Percentiles rank a stretch among this genome's conserved stretches.
phyloP scores from a whole-genome alignment of 2,329 filamentous ascomycete species.

The Aspergillus nomiae region DNA sequence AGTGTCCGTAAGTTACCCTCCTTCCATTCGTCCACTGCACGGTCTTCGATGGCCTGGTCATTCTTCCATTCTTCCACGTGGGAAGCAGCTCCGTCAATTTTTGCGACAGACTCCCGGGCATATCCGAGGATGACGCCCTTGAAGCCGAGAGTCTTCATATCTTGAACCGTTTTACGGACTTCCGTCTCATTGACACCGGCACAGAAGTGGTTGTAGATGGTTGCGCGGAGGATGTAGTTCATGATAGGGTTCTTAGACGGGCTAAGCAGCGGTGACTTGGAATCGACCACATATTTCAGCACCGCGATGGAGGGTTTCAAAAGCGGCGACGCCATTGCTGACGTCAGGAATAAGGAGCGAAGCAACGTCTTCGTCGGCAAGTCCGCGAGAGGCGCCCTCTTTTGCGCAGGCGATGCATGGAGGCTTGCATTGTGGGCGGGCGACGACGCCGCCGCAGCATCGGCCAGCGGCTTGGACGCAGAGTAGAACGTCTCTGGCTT shows the following conservation, averaged over 20 bases:
- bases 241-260: slow-evolving; percentile 46
- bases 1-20: slow-evolving; percentile 51
- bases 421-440: slow-evolving; percentile 10
- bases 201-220: slow-evolving; percentile 54
- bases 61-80: slow-evolving; percentile 5
- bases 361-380: slow-evolving; percentile 21
- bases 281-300: slow-evolving; percentile 39
- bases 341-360: slow-evolving; percentile 22
- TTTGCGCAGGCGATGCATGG: neutral
- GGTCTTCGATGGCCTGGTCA: slow-evolving; percentile 16
- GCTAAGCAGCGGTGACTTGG: slow-evolving; percentile 40
- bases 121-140: slow-evolving; percentile 53
- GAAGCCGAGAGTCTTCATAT: slow-evolving; percentile 47
- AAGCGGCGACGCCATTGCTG: slow-evolving; percentile 23
- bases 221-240: slow-evolving; percentile 36
- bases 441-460: neutral
- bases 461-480: neutral
- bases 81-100: slow-evolving; percentile 16
- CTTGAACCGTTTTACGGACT: slow-evolving; percentile 38
- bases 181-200: slow-evolving; percentile 46
- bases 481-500: slow-evolving; percentile 3
- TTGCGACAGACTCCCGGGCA: slow-evolving; percentile 44
- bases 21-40: slow-evolving; percentile 48
- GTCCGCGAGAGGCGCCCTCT: slow-evolving; percentile 40
- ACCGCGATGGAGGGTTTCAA: slow-evolving; percentile 22